Conservation (phyloP, 2,329 filamentous ascomycete genomes). For the Colletotrichum sp. region DNA sequence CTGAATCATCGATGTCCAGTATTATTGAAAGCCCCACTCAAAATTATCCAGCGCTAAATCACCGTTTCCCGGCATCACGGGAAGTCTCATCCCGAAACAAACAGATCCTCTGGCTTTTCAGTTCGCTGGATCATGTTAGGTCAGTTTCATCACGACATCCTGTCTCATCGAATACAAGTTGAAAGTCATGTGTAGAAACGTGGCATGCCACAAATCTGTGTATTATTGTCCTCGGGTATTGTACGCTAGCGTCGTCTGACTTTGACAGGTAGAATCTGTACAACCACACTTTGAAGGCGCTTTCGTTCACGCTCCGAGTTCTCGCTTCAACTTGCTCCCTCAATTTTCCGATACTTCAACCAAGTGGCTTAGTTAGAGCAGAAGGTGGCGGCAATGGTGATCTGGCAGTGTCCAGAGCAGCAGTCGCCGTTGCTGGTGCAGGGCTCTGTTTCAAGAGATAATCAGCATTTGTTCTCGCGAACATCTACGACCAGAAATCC, state of each 20-base stretch:
- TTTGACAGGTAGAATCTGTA: neutral
- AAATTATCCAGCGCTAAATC: neutral
- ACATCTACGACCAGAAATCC: neutral
- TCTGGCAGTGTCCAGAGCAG: neutral
- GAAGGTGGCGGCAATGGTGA: neutral
- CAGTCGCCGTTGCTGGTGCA: neutral
- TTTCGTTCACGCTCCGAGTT: neutral
- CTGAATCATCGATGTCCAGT: accelerated
- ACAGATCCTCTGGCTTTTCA: neutral
- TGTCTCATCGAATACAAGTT: neutral
- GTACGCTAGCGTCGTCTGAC: neutral
- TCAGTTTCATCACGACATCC: neutral
- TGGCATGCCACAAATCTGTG: neutral
- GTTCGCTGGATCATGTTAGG: neutral
- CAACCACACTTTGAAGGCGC: neutral
- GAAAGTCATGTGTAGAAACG: neutral
- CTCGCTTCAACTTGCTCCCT: neutral
- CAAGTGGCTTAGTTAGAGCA: neutral
- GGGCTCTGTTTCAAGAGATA: neutral
- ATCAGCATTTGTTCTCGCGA: neutral
- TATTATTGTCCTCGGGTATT: neutral
- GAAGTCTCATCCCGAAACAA: neutral
- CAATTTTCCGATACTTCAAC: neutral
- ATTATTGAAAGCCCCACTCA: accelerated
- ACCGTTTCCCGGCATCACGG: neutral